Percentiles rank a stretch among this genome's conserved stretches.
Conservation (phyloP, 331 rosid species). For the Stylosanthes scabra region DNA sequence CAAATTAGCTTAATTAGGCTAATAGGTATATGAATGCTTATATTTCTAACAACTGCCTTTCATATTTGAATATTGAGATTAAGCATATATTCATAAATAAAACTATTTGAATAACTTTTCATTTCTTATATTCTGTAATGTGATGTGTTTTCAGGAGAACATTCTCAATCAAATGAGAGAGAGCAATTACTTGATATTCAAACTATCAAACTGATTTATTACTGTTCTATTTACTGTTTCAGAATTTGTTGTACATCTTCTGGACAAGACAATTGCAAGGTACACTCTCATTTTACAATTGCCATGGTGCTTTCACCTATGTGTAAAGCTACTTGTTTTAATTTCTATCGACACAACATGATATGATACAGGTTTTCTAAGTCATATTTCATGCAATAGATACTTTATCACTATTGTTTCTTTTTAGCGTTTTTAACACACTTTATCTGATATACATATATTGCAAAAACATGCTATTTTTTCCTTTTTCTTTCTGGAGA, state of each 20-base stretch:
- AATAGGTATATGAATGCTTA: no score
- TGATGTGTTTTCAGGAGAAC: neutral
- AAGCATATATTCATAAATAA: slow-evolving; percentile 1
- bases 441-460: neutral
- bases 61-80: neutral
- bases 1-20: no score
- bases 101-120: slow-evolving; percentile 25
- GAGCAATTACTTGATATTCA: slow-evolving; percentile 8
- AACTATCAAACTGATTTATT: slow-evolving; percentile 19
- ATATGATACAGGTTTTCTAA: neutral
- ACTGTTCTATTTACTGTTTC: slow-evolving; percentile 42
- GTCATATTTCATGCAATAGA: neutral
- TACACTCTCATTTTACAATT: slow-evolving; percentile 45
- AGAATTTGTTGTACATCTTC: slow-evolving; percentile 75
- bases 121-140: neutral
- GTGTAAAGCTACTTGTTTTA: neutral
- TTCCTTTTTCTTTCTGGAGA: neutral
- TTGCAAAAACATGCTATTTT: neutral
- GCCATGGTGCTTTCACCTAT: slow-evolving; percentile 7
- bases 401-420: neutral
- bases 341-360: slow-evolving; percentile 5
- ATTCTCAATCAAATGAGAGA: slow-evolving; percentile 6
- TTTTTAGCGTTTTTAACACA: no score
- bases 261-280: slow-evolving; percentile 93
- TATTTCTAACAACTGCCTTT: no score